Evolutionary conservation across 2,329 filamentous ascomycete genomes (phyloP), one percentile per base, ranked within the genome.

Genomic region (Sordariomycetes sp.): DNA sequence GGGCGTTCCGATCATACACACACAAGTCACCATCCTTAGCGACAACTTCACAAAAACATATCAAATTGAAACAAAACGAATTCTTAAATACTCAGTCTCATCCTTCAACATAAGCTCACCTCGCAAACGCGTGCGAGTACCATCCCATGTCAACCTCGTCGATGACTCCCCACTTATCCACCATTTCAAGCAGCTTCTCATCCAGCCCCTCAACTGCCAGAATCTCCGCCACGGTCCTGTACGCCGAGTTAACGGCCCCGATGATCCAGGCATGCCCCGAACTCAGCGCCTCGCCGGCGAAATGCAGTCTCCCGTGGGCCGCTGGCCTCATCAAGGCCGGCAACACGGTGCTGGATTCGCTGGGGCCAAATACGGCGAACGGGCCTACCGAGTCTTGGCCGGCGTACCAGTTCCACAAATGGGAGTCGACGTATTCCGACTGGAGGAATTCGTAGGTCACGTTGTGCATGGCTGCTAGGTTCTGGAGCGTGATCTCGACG

Each of bases 271-370:
- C 62, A 46, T 66, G 64, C 1, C 63, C 64, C 0, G 64, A 63
- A 53, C 64, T 66, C n/a, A 66, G 57, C 14, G 65, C 64, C 58
- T 67, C 65, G 11, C 64, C 65, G 11, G 61, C 63, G n/a, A 65
- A 65, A 37, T 67, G 65, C 60, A 66, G 57, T 25, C 61, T 62
- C 0, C 65, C 64, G n/a, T 62, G 18, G 22, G 62, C 64, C 5
- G 61, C 62, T 1, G 65, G 65, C n/a, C 48, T 60, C 62, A 66
- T 61, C 51, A 66, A 53, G 57, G 59, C 61, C 24, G 64, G 64
- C 55, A 66, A 53, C 12, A 61, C 53, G 25, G 58, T 63, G 54
- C 61, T 63, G 57, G 60, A 66, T 54, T 66, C 59, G 10, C 62
- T 64, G 12, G 64, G 65, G 0, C 63, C 64, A 32, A 64, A 66